Evolutionary conservation across 2,329 filamentous ascomycete species (phyloP).

Genomic region (Parafenestella ontariensis): DNA sequence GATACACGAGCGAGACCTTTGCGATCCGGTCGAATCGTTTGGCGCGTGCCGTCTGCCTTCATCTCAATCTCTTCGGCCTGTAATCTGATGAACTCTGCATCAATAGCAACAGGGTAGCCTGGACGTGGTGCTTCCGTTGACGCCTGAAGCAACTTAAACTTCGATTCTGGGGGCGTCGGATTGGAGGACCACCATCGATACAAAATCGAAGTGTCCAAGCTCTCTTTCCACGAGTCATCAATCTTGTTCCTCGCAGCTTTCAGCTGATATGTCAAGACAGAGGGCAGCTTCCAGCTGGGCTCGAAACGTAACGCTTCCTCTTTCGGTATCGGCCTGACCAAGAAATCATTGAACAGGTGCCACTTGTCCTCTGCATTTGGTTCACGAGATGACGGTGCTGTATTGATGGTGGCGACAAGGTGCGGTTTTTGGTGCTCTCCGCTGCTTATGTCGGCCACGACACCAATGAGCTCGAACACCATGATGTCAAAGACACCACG

Average conservation of each 20-base stretch:
- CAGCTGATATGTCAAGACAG: conserved; percentile 84
- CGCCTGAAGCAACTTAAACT: conserved; percentile 66
- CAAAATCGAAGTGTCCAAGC: conserved; percentile 82
- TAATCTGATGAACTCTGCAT: conserved; percentile 94
- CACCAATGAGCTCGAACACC: conserved; percentile 89
- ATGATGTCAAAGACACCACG: conserved; percentile 80
- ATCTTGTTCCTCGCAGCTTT: conserved; percentile 82
- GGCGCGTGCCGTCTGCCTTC: conserved; percentile 89
- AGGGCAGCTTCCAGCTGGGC: conserved; percentile 89
- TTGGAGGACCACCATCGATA: conserved; percentile 72
- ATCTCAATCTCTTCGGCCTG: conserved; percentile 95
- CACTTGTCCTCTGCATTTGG: conserved; percentile 73
- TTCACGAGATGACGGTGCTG: conserved; percentile 70
- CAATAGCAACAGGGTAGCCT: conserved; percentile 82
- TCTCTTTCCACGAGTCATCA: conserved; percentile 84
- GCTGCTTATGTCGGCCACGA: conserved; percentile 89
- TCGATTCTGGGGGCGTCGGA: conserved; percentile 55
- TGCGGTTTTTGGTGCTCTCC: conserved; percentile 87
- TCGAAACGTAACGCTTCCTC: conserved; percentile 91
- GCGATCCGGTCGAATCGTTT: conserved; percentile 89
- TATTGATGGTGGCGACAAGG: conserved; percentile 89
- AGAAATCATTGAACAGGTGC: conserved; percentile 98
- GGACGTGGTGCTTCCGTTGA: conserved; percentile 71
- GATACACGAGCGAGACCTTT: conserved; percentile 93
- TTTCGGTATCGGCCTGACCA: conserved; percentile 79